Conservation (phyloP, 495 filamentous ascomycete genomes). For the Aspergillus incahuasiensis region DNA sequence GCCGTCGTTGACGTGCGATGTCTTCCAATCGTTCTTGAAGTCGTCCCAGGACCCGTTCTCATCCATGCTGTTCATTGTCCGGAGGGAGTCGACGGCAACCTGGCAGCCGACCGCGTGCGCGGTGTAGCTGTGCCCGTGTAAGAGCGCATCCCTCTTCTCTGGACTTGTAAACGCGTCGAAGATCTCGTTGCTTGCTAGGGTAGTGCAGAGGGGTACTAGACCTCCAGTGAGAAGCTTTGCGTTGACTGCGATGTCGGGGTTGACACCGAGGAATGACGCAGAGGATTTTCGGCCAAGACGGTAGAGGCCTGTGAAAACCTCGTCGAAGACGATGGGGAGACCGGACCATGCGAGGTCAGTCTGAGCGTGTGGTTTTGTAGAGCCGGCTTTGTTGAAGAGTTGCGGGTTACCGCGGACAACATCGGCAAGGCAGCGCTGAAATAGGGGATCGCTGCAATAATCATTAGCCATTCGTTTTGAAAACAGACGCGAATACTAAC, state of each 20-base stretch:
- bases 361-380: conserved; percentile 1
- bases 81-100: conserved; percentile 58
- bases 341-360: conserved; percentile 54
- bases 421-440: conserved; percentile 61
- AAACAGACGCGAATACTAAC: conserved; percentile 35
- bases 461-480: neutral
- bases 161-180: conserved; percentile 63
- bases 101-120: conserved; percentile 72
- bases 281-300: conserved; percentile 64
- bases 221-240: conserved; percentile 78
- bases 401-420: conserved; percentile 53
- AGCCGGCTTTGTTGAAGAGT: conserved; percentile 35
- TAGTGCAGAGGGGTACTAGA: conserved; percentile 67
- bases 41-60: conserved; percentile 43
- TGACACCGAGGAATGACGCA: conserved; percentile 57
- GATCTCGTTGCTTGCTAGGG: conserved; percentile 64
- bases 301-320: conserved; percentile 79
- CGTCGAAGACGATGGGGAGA: conserved; percentile 70
- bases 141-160: conserved; percentile 65
- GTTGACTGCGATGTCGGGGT: conserved; percentile 69
- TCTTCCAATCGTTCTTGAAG: conserved; percentile 43
- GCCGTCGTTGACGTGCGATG: neutral
- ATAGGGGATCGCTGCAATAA: conserved; percentile 61
- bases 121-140: conserved; percentile 80
- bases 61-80: conserved; percentile 53